Evolutionary conservation across 2,329 filamentous ascomycete genomes (phyloP).

Genomic region (Corinectria fuckeliana): DNA sequence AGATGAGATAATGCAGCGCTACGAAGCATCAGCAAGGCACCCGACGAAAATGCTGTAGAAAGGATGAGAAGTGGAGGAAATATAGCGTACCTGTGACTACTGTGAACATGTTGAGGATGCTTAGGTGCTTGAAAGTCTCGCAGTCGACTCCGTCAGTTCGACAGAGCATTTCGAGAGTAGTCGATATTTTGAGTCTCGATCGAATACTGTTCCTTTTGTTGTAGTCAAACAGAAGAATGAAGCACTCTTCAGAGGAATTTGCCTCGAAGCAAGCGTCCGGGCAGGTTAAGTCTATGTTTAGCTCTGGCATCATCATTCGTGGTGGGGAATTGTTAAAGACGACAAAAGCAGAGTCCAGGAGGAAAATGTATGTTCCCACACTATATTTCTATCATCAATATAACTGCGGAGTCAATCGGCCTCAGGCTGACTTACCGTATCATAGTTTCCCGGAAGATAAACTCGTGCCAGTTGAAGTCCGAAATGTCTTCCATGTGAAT

Average conservation of each 20-base stretch:
- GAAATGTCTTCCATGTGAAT: background rate
- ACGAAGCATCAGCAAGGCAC: background rate
- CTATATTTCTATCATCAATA: background rate
- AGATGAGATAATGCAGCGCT: constrained; percentile 1
- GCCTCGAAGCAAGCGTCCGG: constrained; percentile 4
- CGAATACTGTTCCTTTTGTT: background rate
- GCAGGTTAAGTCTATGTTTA: background rate
- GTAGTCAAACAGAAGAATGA: background rate
- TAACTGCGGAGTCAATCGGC: background rate
- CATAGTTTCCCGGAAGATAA: background rate
- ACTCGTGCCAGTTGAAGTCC: background rate
- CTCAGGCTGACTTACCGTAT: background rate
- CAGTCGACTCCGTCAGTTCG: background rate
- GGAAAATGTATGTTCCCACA: constrained; percentile 1
- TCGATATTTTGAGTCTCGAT: background rate
- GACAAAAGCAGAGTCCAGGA: background rate
- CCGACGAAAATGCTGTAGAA: background rate
- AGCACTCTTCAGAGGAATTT: background rate
- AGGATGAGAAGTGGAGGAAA: background rate
- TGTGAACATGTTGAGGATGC: constrained; percentile 4
- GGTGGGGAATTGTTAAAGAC: constrained; percentile 2
- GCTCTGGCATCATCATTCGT: background rate
- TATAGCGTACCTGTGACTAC: background rate
- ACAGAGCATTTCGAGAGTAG: background rate
- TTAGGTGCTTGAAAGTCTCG: background rate